Evolutionary conservation across 306 rosid genomes (phyloP), one percentile per base, ranked within the genome.

Genomic region (Dryas alaskensis): DNA sequence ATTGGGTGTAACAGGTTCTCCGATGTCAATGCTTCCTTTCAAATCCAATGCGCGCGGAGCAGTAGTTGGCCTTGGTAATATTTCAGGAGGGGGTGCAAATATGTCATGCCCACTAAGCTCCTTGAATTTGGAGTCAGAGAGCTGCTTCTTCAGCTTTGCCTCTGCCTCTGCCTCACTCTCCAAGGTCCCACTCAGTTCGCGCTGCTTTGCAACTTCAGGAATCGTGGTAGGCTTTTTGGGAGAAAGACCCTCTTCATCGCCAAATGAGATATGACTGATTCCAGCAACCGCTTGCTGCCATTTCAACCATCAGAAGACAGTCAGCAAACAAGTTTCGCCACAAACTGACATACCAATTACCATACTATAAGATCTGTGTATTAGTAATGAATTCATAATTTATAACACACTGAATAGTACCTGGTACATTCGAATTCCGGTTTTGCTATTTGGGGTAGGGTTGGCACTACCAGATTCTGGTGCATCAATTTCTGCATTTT

Each of bases 161-260:
- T 94, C 97, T 17, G 85, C 73, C 46, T 94, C 97, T 25, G 88
- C 77, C 37, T 94, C 99, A 70, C 88, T 92, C 73, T 87, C 97
- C 80, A 94, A 79, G 65, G 92, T 94, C 77, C 99, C 99, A 16
- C 95, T 92, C 44, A 94, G 86, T 82, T 94, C 99, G 4, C 99
- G 99, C 82, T 89, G 97, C 89, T 94, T 94, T 59, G 99, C 99
- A 60, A 89, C 96, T 92, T 94, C 99, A 3, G 97, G 88, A 69
- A 90, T 47, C 45, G 88, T 71, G 40, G 86, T 57, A 39, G 97
- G 96, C 84, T 88, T 92, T 75, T 87, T 94, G 0, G 96, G 96
- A 65, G 97, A 84, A 74, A 92, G 52, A 59, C 84, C 58, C 37
- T 86, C 97, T 71, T 92, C 97, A 61, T 94, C 99, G 0, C 90